These are phyloP conservation scores for Suhomyces wounanorum DNA, from an alignment of 1,139 yeast genomes.

Conservation along the genomic window DNA sequence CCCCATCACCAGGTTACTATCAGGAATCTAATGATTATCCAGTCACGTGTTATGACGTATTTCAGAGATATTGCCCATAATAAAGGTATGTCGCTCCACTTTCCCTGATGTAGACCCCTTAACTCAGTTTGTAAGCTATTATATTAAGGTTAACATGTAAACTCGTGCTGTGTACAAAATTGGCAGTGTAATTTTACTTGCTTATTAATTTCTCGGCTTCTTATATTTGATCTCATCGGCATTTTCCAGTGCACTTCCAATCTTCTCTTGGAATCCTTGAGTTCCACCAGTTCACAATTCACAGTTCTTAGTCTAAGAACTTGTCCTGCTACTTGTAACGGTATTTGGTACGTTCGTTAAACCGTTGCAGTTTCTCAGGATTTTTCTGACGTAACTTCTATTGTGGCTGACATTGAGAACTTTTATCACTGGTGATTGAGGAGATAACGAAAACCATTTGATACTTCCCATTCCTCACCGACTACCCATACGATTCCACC, in stretches of 20 bases:
- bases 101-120: background rate
- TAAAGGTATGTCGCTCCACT: background rate
- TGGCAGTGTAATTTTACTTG: background rate
- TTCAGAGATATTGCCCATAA: background rate
- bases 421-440: background rate
- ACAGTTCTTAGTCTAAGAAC: background rate
- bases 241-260: background rate
- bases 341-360: background rate
- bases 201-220: background rate
- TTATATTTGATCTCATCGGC: background rate
- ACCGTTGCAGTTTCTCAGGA: background rate
- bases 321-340: background rate
- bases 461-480: no score
- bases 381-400: background rate
- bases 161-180: background rate
- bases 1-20: background rate
- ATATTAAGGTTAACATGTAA: background rate
- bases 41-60: slow-evolving; percentile 2
- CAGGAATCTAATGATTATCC: background rate
- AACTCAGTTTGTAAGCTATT: background rate
- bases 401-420: background rate
- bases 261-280: background rate
- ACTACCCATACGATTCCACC: background rate
- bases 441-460: background rate
- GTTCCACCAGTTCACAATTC: background rate